phyloP scores from a whole-genome alignment of 75 land plant genomes.

The Pseudotsuga menziesii region DNA sequence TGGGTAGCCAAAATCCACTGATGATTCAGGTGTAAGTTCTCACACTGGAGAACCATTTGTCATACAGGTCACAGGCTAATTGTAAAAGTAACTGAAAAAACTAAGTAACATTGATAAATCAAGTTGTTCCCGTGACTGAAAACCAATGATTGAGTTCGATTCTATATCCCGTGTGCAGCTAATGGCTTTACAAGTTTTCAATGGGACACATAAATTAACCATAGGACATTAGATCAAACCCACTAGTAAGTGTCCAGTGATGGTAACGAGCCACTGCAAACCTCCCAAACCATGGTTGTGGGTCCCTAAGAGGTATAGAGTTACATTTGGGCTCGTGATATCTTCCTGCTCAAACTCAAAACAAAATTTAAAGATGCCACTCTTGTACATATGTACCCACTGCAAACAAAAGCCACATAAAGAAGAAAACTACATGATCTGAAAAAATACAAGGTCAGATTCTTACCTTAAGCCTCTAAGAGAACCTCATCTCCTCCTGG shows the following conservation, averaged over 20 bases:
- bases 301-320: too few species aligned
- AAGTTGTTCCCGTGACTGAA: neutral
- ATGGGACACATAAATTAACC: neutral
- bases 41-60: neutral
- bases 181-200: neutral
- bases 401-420: neutral
- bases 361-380: too few species aligned
- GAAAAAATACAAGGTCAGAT: neutral
- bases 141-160: too few species aligned
- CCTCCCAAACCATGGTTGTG: too few species aligned
- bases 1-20: neutral
- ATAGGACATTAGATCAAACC: neutral
- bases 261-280: too few species aligned
- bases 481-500: conserved; percentile 38
- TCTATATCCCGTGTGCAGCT: neutral
- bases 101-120: neutral
- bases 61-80: neutral
- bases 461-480: conserved; percentile 20
- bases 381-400: neutral
- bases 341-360: too few species aligned
- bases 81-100: too few species aligned
- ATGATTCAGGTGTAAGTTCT: neutral
- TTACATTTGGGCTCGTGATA: too few species aligned
- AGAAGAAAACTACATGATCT: too few species aligned
- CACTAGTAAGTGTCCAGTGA: neutral